Base-by-base conservation (phyloP, 352 stramenopile species). In the Phytopythium chamaehyphon region DNA sequence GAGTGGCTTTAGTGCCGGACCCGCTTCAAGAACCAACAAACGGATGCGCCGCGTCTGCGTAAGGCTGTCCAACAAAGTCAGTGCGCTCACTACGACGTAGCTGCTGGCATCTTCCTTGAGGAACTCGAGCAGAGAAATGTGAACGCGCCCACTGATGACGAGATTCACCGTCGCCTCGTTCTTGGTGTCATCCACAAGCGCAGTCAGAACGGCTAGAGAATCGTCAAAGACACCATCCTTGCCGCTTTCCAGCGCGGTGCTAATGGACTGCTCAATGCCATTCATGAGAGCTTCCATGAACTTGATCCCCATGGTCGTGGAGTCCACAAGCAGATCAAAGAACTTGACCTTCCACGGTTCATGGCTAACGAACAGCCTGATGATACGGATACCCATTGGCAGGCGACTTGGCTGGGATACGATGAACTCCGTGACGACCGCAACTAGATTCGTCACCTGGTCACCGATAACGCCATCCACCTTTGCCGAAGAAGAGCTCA, bases 331-430 rank as follows among this genome's bases (percentile, higher is more conserved):
- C 26, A 85, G 62, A 14, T 71, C 62, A 26, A 89, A 65, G 54
- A 91, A 91, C 16, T 71, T 88, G n/a, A 80, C 70, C 42, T 86
- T 89, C 81, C 77, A 91, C 18, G 62, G 55, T 16, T 64, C 63
- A 50, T 88, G 65, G 4, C 60, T 55, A 36, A 88, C 85, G 9
- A 91, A 71, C n/a, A 91, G 61, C n/a, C 81, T 76, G n/a, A 89
- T 73, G 36, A 91, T 86, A 26, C 76, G 65, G 40, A 91, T 71
- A 1, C 76, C 73, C 51, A 79, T 75, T 9, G 71, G 64, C 49
- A 88, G 55, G 2, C 73, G 71, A 28, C 71, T 67, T 15, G 67
- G 63, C 46, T 83, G 58, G 1, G 66, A 68, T 15, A 90, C 73
- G 9, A 87, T 72, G 54, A 87, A 88, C 37, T 90, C 76, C 0